Percentiles rank a stretch among this genome's conserved stretches.
phyloP scores from a whole-genome alignment of 2,329 filamentous ascomycete genomes.

The Aspergillus quadrilineatus region DNA sequence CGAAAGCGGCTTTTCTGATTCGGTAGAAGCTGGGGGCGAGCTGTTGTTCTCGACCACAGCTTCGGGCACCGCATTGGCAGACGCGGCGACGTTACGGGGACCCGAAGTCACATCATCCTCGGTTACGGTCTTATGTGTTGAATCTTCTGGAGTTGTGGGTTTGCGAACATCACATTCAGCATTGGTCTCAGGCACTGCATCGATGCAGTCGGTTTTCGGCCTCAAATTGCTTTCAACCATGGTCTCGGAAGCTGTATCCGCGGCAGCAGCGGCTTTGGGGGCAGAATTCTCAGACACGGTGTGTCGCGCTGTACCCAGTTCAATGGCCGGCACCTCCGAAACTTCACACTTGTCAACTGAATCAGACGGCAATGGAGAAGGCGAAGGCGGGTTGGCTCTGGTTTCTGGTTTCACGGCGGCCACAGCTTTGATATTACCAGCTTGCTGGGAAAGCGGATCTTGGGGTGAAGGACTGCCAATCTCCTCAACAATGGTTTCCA shows the following conservation, averaged over 20 bases:
- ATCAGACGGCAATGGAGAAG: not conserved
- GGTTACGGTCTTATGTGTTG: not conserved
- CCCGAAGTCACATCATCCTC: not conserved
- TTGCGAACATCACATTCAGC: not conserved
- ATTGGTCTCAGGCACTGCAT: not conserved
- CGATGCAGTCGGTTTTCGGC: too few relatives aligned
- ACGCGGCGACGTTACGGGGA: not conserved
- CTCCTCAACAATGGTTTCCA: slow-evolving; percentile 28
- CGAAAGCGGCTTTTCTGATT: too few relatives aligned
- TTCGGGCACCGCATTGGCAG: not conserved
- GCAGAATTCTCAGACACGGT: not conserved
- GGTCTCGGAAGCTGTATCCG: not conserved
- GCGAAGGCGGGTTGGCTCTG: not conserved
- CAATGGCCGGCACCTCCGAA: not conserved
- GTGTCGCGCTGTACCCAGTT: not conserved
- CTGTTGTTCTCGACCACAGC: not conserved
- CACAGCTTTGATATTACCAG: not conserved
- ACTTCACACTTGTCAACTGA: not conserved
- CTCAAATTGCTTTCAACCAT: not conserved
- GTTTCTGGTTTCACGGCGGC: not conserved
- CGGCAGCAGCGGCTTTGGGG: not conserved
- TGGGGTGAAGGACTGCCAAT: slow-evolving; percentile 8
- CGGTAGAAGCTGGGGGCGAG: too few relatives aligned
- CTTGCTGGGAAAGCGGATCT: not conserved
- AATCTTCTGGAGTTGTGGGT: too few relatives aligned